Evolutionary conservation across 768 basidiomycete species (phyloP).

Genomic region (Suillus subluteus): DNA sequence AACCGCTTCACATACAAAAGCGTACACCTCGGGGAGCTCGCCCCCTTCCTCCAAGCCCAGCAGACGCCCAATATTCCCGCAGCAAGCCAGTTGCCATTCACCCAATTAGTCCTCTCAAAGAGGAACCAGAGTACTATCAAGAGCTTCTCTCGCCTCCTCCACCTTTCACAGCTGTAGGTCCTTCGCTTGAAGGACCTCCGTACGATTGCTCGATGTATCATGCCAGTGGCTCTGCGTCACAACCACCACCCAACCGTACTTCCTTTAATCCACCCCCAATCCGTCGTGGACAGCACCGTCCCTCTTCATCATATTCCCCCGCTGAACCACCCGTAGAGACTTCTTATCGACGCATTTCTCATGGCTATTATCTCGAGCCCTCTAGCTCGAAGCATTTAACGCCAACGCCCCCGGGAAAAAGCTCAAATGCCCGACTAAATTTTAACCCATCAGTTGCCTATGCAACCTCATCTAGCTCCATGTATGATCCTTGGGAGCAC

Average conservation of each 20-base stretch:
- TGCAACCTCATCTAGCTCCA: constrained; percentile 20
- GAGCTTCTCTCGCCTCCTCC: constrained; percentile 36
- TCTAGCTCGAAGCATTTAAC: constrained; percentile 1
- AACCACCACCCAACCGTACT: constrained; percentile 27
- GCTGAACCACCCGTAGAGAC: constrained; percentile 17
- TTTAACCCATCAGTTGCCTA: constrained; percentile 58
- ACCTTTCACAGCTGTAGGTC: constrained; percentile 35
- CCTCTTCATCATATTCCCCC: constrained; percentile 8
- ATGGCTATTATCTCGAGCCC: constrained; percentile 12
- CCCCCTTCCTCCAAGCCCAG: constrained; percentile 32
- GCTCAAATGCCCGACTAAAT: constrained; percentile 23
- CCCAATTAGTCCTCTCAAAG: constrained; percentile 15
- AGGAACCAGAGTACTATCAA: constrained; percentile 4
- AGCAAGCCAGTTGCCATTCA: neutral
- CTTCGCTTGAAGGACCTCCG: constrained; percentile 40
- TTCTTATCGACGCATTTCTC: constrained; percentile 26
- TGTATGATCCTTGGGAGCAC: constrained; percentile 9
- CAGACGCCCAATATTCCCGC: constrained; percentile 3
- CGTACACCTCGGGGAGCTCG: constrained; percentile 18
- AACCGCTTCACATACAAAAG: constrained; percentile 17
- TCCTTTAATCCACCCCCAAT: constrained; percentile 25
- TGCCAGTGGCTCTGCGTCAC: constrained; percentile 23
- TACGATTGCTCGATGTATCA: constrained; percentile 33
- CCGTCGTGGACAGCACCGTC: constrained; percentile 15
- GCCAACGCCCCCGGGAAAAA: neutral